Evolutionary conservation across 371 early-diverging fungal genomes (phyloP), one percentile per base, ranked within the genome.

Genomic region (Phascolomyces articulosus): DNA sequence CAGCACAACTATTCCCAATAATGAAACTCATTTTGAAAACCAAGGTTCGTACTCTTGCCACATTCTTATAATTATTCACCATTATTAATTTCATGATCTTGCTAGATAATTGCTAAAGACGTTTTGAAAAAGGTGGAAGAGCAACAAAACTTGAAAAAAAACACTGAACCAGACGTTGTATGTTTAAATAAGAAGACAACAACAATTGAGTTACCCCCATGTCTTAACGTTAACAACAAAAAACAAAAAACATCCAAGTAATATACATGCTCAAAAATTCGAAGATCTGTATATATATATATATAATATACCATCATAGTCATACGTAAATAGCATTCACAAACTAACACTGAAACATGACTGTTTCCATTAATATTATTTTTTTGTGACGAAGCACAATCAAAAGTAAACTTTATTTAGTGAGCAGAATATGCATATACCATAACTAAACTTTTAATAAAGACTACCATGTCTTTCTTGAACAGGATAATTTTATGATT

Each of bases 1-100:
- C 60, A 9, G 24, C 60, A 21, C 47, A 60, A 34, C 28, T 60
- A 27, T 60, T 60, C 13, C 60, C 60, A 2, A 60, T 60, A 21
- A 3, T 60, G 49, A 60, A 60, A 31, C 27, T 60, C 4, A 20
- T 49, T 15, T 31, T 60, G 29, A 31, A 60, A 41, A 27, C 31
- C 4, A 60, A 60, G 60, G 51, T 60, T 49, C 26, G 56, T 55
- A 29, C 53, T 53, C 53, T 13, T 7, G 4, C 21, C 26, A 53
- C 53, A 53, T 53, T 41, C 41, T 41, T 41, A 41, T 41, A 41
- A 15, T 41, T 41, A 41, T 41, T 41, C 41, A 41, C 41, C 41
- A 9, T 41, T 41, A 41, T 41, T 41, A 41, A 41, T 15, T 41
- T 41, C 15, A 41, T 41, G 41, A 41, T 41, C 16, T 4, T 15